Evolutionary conservation across 1,284 basidiomycete species (phyloP), one percentile per base, ranked within the genome.

Genomic region (Cutaneotrichosporon cyanovorans): DNA sequence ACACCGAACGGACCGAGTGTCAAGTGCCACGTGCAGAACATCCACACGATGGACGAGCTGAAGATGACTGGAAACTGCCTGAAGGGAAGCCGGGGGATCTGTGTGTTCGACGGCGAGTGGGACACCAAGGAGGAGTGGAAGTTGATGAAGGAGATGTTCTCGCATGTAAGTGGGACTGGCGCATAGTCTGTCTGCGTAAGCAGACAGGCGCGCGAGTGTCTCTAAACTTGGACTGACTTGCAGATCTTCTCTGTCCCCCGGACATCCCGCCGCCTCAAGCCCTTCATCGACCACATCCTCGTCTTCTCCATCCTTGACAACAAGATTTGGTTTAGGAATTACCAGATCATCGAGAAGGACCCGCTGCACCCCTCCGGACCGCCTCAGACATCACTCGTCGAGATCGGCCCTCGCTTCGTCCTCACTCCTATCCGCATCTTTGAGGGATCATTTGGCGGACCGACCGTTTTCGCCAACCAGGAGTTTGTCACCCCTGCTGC

Each of bases 41-140:
- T 96, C 48, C 95, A 99, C 72, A 99, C 95, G 34, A 98, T 98
- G 95, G 95, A 98, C 74, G 95, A 99, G 72, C 78, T 99, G 60
- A 98, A 98, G 75, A 89, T 98, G 92, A 96, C 92, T 4, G 95
- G 95, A 20, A 98, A 99, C 71, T 98, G 95, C 71, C 74, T 99
- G 59, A 96, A 96, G 74, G 95, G 95, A 14, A 88, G 85, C 58
- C 77, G 95, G 45, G 93, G 92, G 1, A 75, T 98, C 45, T 75
- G 97, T 53, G 88, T 85, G 63, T 99, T 99, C 69, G 92, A 96
- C 73, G 80, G 84, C 57, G 81, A 78, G 37, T 98, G 98, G 72
- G 90, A 97, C 48, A 80, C 85, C 44, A 88, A 90, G 65, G 93
- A 93, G 81, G 59, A 63, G 50, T 87, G 85, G 54, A 79, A 78